phyloP scores from a whole-genome alignment of 257 asterid genomes.

The Paraleonurus japonicus region DNA sequence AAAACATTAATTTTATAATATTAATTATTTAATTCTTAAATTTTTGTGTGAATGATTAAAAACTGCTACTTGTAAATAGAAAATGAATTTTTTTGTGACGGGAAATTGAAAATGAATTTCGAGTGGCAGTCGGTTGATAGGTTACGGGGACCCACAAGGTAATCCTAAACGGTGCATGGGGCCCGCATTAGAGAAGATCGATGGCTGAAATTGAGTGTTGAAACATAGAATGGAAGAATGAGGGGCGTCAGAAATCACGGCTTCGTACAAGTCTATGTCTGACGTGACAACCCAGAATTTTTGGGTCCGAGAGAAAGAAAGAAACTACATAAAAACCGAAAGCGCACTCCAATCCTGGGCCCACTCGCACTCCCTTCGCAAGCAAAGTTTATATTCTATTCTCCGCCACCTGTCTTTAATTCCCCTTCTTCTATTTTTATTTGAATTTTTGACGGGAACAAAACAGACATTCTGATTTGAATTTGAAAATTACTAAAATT shows the following conservation, averaged over 20 bases:
- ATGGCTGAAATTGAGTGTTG: slow-evolving; percentile 30
- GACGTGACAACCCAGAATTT: slow-evolving; percentile 63
- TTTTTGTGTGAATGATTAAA: too few relatives aligned
- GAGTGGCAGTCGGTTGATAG: neutral
- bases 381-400: slow-evolving; percentile 64
- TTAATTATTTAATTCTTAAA: too few relatives aligned
- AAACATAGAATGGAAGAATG: neutral
- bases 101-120: too few relatives aligned
- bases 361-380: slow-evolving; percentile 50
- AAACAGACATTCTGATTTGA: neutral
- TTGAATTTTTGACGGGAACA: neutral
- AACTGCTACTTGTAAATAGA: too few relatives aligned
- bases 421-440: too few relatives aligned
- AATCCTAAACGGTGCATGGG: slow-evolving; percentile 5
- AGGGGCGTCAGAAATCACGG: slow-evolving; percentile 51
- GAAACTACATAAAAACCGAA: slow-evolving; percentile 29
- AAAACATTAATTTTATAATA: too few relatives aligned
- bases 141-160: slow-evolving; percentile 20
- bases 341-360: slow-evolving; percentile 40
- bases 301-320: slow-evolving; percentile 67
- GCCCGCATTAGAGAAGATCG: neutral
- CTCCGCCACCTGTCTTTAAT: slow-evolving; percentile 47
- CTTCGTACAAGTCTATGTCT: slow-evolving; percentile 41
- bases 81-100: too few relatives aligned
- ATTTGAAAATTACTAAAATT: neutral